Conservation (phyloP, 225 moss, liverwort and hornwort species). For the Climacium dendroides region DNA sequence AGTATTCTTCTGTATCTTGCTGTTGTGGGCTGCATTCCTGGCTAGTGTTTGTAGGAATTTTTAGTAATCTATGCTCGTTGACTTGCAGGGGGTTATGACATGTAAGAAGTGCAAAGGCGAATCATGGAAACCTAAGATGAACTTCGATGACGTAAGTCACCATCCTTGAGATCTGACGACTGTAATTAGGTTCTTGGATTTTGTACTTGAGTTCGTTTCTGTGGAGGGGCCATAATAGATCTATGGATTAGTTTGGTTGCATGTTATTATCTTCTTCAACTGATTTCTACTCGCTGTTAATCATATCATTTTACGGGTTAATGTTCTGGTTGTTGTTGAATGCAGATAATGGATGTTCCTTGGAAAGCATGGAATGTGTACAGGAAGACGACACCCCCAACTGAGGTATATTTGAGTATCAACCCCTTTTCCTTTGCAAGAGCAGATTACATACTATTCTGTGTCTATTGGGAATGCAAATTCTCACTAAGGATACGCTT, state of each 20-base stretch:
- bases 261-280: background rate
- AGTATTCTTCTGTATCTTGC: background rate
- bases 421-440: background rate
- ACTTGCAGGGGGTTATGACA: slow-evolving; percentile 63
- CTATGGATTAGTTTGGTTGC: background rate
- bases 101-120: slow-evolving; percentile 70
- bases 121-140: slow-evolving; percentile 82
- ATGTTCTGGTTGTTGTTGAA: slow-evolving; percentile 5
- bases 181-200: background rate
- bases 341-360: slow-evolving; percentile 75
- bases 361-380: slow-evolving; percentile 92
- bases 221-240: background rate
- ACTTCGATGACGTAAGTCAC: slow-evolving; percentile 55
- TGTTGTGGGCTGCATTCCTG: background rate
- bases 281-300: background rate
- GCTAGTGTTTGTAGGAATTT: background rate
- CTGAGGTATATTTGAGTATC: slow-evolving; percentile 24
- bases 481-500: background rate
- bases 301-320: background rate
- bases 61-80: background rate
- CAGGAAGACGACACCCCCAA: slow-evolving; percentile 51
- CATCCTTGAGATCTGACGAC: background rate
- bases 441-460: background rate
- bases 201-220: background rate
- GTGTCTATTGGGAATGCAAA: background rate